Evolutionary conservation across 2,329 filamentous ascomycete genomes (phyloP).

Genomic region (Cladosporium sp.): DNA sequence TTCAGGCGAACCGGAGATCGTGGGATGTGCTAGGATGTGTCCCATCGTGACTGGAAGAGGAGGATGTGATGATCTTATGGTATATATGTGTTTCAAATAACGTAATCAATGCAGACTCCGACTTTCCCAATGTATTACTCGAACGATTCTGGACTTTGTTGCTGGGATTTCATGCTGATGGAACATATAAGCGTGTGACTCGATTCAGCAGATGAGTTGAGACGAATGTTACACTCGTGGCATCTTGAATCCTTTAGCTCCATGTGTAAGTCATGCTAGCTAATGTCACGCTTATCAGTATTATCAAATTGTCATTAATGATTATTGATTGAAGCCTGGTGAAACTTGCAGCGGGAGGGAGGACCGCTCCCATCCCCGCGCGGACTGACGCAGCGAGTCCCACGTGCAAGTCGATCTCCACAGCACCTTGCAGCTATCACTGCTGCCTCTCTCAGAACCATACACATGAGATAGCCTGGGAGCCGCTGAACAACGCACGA

Average conservation of each 20-base stretch:
- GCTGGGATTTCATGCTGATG: no score
- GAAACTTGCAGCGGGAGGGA: not conserved
- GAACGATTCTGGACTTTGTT: no score
- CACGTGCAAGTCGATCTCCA: not conserved
- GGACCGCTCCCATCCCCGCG: slow-evolving; percentile 4
- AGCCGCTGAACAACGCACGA: not conserved
- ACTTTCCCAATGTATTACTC: no score
- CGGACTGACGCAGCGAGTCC: not conserved
- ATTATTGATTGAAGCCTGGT: not conserved
- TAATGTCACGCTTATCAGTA: no score
- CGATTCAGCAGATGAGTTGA: no score
- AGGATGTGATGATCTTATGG: not conserved
- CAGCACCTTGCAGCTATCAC: not conserved
- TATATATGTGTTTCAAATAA: not conserved
- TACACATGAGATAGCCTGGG: no score
- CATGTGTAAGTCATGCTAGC: no score
- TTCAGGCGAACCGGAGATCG: not conserved
- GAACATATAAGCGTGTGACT: no score
- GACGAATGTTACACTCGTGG: no score
- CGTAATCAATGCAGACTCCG: not conserved
- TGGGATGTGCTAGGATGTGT: not conserved
- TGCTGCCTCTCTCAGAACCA: not conserved
- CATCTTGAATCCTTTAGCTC: no score
- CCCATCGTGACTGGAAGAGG: not conserved
- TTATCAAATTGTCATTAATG: no score